phyloP scores from a whole-genome alignment of 768 basidiomycete species.

The Rhizopogon sp. region DNA sequence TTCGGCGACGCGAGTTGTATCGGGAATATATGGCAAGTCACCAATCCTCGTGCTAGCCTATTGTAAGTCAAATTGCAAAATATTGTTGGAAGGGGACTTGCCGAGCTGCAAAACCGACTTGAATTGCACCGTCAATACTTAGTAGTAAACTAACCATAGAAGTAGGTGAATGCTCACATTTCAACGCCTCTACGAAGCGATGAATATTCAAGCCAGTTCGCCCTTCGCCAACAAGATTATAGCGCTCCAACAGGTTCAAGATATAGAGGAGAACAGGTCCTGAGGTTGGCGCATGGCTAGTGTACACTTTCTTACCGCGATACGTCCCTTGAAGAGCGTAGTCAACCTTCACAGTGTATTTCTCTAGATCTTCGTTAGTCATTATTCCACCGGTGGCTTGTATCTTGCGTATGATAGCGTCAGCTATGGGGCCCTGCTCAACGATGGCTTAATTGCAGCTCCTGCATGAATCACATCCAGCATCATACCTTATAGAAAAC shows the following conservation, averaged over 20 bases:
- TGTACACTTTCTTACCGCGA: conserved; percentile 74
- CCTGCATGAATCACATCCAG: conserved; percentile 7
- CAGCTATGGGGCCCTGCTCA: conserved; percentile 84
- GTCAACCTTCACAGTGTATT: conserved; percentile 63
- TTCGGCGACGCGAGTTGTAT: conserved; percentile 49
- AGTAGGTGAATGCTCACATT: conserved; percentile 48
- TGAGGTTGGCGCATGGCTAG: conserved; percentile 78
- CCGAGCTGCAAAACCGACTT: conserved; percentile 65
- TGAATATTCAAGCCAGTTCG: conserved; percentile 67
- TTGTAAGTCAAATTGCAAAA: not conserved
- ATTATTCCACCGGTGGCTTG: conserved; percentile 74
- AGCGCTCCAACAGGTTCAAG: conserved; percentile 88
- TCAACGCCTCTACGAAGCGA: conserved; percentile 77
- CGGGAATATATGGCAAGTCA: conserved; percentile 63
- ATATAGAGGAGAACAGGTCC: conserved; percentile 90
- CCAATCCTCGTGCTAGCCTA: conserved; percentile 70
- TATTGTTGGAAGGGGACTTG: conserved; percentile 15
- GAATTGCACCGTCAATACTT: conserved; percentile 5
- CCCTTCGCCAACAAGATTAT: conserved; percentile 43
- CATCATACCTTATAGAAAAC: conserved; percentile 73
- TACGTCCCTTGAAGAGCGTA: conserved; percentile 78
- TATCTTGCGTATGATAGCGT: conserved; percentile 70
- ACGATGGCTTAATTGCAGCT: conserved; percentile 11
- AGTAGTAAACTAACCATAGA: not conserved
- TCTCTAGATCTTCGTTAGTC: conserved; percentile 64